phyloP scores from a whole-genome alignment of 257 asterid genomes.

The Anisodus acutangulus region DNA sequence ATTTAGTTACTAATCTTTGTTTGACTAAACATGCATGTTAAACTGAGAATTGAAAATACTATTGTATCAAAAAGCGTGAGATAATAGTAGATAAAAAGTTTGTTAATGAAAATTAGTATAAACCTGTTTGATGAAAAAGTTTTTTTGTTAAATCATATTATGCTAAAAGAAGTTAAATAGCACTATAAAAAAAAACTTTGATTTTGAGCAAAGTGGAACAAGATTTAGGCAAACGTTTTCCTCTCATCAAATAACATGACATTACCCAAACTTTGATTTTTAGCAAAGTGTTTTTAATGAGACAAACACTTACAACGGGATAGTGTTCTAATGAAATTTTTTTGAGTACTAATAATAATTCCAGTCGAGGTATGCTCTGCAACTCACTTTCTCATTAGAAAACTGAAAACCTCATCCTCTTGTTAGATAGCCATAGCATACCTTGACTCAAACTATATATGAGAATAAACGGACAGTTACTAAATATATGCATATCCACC shows the following conservation, averaged over 20 bases:
- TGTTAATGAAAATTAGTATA: not conserved
- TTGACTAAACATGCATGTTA: not conserved
- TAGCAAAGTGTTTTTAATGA: not conserved
- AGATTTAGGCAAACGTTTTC: no score
- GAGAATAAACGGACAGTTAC: not conserved
- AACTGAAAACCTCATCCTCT: not conserved
- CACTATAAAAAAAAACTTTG: not conserved
- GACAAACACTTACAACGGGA: no score
- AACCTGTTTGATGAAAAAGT: not conserved
- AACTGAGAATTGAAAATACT: not conserved
- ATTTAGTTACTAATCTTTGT: not conserved
- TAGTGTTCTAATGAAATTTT: not conserved
- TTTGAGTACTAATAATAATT: not conserved
- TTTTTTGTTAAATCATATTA: no score
- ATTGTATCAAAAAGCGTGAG: not conserved
- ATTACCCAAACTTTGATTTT: no score
- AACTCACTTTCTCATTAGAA: not conserved
- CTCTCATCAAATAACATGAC: no score
- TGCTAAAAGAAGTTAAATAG: not conserved
- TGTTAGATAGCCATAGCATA: not conserved
- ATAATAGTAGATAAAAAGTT: not conserved
- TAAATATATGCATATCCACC: not conserved
- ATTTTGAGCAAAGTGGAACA: no score
- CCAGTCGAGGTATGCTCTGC: no score
- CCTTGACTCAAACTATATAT: not conserved